Evolutionary conservation across 768 basidiomycete genomes (phyloP).

Genomic region (Leucosporidium scottii): DNA sequence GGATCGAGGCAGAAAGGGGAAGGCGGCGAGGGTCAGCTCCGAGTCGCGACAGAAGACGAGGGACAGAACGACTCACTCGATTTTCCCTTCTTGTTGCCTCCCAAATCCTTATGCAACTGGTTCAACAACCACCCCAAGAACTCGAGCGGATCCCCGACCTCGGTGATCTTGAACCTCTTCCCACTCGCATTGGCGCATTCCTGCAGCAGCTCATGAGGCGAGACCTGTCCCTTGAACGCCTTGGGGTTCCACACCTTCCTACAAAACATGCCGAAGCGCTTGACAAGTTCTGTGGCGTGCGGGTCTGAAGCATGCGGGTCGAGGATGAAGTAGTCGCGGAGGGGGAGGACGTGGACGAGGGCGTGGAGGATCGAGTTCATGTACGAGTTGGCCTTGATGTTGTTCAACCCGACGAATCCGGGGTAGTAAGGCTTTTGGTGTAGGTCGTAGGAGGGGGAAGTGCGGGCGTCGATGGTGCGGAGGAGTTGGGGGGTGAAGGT

Average conservation of each 20-base stretch:
- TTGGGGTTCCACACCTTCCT: constrained; percentile 95
- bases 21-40: constrained; percentile 23
- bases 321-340: constrained; percentile 79
- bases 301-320: constrained; percentile 34
- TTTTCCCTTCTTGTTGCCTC: constrained; percentile 83
- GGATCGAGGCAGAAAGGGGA: constrained; percentile 11
- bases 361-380: constrained; percentile 96
- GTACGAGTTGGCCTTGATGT: constrained; percentile 94
- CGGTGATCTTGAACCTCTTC: constrained; percentile 85
- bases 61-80: constrained; percentile 59
- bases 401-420: constrained; percentile 93
- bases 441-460: constrained; percentile 71
- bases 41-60: constrained; percentile 1
- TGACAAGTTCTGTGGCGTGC: constrained; percentile 65
- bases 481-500: constrained; percentile 63
- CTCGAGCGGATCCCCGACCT: constrained; percentile 93
- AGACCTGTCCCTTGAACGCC: constrained; percentile 95
- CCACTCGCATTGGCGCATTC: constrained; percentile 84
- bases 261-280: constrained; percentile 75
- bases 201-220: constrained; percentile 97
- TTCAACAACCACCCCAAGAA: constrained; percentile 95
- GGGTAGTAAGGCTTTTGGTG: constrained; percentile 72
- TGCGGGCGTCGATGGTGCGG: constrained; percentile 46
- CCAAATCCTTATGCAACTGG: constrained; percentile 81
- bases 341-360: constrained; percentile 78